Percentiles rank a stretch among this genome's conserved stretches.
These are phyloP conservation scores for Hypholoma fasciculare DNA, from an alignment of 768 basidiomycete genomes.

Conservation along the genomic window DNA sequence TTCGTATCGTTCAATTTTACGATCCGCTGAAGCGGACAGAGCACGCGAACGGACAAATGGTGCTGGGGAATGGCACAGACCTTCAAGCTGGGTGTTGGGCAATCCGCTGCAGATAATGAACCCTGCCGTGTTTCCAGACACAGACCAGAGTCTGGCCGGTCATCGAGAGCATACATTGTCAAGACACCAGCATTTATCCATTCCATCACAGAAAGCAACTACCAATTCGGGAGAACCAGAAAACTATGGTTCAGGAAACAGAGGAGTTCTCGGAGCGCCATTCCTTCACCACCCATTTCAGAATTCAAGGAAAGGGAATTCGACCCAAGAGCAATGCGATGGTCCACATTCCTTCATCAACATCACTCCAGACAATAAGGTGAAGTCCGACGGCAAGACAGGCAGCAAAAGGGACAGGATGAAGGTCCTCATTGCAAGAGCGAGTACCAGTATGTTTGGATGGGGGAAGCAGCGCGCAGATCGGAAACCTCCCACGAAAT, in stretches of 20 bases:
- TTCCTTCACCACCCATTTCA: constrained; percentile 2
- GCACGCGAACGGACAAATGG: background rate
- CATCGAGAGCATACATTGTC: background rate
- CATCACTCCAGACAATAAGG: constrained; percentile 30
- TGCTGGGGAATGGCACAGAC: constrained; percentile 1
- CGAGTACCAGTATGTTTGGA: constrained; percentile 22
- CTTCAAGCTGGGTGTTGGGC: constrained; percentile 4
- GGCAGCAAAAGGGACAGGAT: constrained; percentile 20
- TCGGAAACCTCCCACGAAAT: background rate
- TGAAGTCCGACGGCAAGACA: constrained; percentile 3
- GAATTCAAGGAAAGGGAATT: background rate
- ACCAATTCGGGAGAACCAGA: background rate
- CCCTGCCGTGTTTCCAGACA: background rate
- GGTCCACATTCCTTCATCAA: constrained; percentile 37
- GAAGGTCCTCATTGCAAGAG: constrained; percentile 22
- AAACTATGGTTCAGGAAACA: background rate
- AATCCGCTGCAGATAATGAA: background rate
- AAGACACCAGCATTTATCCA: constrained; percentile 1
- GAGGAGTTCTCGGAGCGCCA: background rate
- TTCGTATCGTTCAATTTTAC: constrained; percentile 25
- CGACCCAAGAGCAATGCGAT: constrained; percentile 8
- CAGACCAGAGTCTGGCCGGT: background rate
- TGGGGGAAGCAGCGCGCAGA: constrained; percentile 20
- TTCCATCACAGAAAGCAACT: background rate
- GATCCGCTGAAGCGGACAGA: constrained; percentile 6